Evolutionary conservation across 2,329 filamentous ascomycete species (phyloP).

Genomic region (Penicillium capsulatum): DNA sequence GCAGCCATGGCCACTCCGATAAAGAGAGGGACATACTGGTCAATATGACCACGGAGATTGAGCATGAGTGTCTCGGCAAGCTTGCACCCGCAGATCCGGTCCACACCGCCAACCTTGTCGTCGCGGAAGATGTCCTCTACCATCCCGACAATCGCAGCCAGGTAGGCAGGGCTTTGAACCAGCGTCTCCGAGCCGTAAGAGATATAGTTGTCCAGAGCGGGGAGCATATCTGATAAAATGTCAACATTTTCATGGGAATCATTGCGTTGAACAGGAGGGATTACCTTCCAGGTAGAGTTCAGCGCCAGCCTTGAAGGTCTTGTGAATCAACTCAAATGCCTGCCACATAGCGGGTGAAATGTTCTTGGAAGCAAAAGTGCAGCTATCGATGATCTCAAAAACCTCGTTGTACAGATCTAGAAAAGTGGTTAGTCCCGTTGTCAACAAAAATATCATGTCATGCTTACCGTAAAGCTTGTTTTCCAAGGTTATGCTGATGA

Average conservation of each 20-base stretch:
- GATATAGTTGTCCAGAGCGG: conserved; percentile 95
- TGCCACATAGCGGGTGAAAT: conserved; percentile 98
- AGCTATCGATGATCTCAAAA: conserved; percentile 98
- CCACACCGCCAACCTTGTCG: conserved; percentile 85
- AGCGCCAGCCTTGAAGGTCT: conserved; percentile 93
- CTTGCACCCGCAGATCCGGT: conserved; percentile 96
- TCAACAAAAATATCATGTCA: conserved; percentile 34
- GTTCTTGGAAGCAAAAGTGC: conserved; percentile 92
- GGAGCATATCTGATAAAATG: conserved; percentile 71
- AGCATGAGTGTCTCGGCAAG: conserved; percentile 96
- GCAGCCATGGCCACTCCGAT: conserved; percentile 84
- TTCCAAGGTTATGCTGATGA: conserved; percentile 91
- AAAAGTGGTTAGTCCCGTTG: not conserved
- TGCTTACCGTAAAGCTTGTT: conserved; percentile 80
- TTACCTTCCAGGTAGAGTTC: conserved; percentile 80
- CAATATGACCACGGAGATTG: conserved; percentile 81
- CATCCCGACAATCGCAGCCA: conserved; percentile 87
- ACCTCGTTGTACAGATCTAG: conserved; percentile 89
- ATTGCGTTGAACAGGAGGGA: too few species aligned
- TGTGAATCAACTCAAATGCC: conserved; percentile 93
- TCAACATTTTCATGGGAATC: not conserved
- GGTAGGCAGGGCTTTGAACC: conserved; percentile 76
- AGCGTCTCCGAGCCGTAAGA: conserved; percentile 82
- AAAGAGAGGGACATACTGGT: conserved; percentile 84
- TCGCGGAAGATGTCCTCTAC: conserved; percentile 92